Percentiles rank a stretch among this genome's conserved stretches.
phyloP scores from a whole-genome alignment of 1,284 basidiomycete species.

The Pseudozyma thailandica region DNA sequence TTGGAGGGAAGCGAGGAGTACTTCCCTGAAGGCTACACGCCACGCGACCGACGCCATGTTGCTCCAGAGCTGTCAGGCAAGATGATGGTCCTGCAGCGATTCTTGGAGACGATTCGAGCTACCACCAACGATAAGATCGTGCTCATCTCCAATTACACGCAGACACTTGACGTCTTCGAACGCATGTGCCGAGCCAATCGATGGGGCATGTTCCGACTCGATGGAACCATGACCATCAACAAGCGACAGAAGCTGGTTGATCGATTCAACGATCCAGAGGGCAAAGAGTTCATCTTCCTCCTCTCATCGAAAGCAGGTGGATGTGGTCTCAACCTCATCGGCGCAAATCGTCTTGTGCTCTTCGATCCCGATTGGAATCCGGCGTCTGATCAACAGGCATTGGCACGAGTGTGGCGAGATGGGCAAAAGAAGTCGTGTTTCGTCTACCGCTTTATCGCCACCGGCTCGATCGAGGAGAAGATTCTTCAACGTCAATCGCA shows the following conservation, averaged over 20 bases:
- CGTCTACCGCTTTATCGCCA: slow-evolving; percentile 97
- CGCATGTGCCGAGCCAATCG: slow-evolving; percentile 71
- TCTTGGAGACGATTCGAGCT: slow-evolving; percentile 60
- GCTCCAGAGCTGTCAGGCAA: slow-evolving; percentile 63
- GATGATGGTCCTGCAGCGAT: slow-evolving; percentile 86
- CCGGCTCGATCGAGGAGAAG: slow-evolving; percentile 98
- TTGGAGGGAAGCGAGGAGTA: slow-evolving; percentile 84
- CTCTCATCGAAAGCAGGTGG: slow-evolving; percentile 98
- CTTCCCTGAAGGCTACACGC: slow-evolving; percentile 82
- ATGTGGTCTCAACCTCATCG: slow-evolving; percentile 98
- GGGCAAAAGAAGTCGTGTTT: slow-evolving; percentile 96
- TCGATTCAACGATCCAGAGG: slow-evolving; percentile 93
- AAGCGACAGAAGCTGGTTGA: slow-evolving; percentile 98
- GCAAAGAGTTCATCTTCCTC: slow-evolving; percentile 94
- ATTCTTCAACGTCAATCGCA: slow-evolving; percentile 90
- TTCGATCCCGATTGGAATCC: slow-evolving; percentile 99
- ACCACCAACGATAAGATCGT: slow-evolving; percentile 88
- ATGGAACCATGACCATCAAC: slow-evolving; percentile 90
- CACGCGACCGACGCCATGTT: slow-evolving; percentile 69
- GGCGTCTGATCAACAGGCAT: slow-evolving; percentile 96
- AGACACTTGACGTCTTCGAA: slow-evolving; percentile 83
- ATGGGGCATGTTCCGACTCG: slow-evolving; percentile 90
- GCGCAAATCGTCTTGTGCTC: slow-evolving; percentile 92
- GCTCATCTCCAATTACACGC: slow-evolving; percentile 97
- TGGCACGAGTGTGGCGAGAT: slow-evolving; percentile 98